Conservation (phyloP, 345 rosid genomes). For the Zanthoxylum bungeanum region DNA sequence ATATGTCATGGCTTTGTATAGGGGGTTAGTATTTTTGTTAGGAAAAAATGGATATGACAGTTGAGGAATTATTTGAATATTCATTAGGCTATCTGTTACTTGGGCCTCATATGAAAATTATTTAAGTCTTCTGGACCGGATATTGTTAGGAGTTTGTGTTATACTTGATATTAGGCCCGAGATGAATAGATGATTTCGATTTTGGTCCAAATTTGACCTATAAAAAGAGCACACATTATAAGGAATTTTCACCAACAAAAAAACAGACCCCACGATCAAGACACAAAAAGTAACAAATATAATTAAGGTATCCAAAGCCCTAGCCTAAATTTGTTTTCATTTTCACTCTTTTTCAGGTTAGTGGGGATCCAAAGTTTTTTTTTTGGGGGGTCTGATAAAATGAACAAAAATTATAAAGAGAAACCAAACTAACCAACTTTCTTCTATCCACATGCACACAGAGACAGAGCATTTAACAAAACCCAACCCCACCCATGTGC, state of each 20-base stretch:
- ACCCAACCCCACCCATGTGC: slow-evolving; percentile 24
- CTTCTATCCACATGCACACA: not conserved
- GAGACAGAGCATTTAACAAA: slow-evolving; percentile 1
- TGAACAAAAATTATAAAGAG: not conserved
- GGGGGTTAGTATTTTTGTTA: too few relatives aligned
- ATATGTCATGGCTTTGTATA: too few relatives aligned
- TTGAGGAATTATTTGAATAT: too few relatives aligned
- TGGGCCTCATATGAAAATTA: too few relatives aligned
- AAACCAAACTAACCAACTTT: too few relatives aligned
- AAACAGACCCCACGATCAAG: not conserved
- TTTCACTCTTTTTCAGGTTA: not conserved
- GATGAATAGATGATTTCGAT: too few relatives aligned
- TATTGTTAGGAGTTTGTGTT: too few relatives aligned
- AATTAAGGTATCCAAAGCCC: slow-evolving; percentile 7
- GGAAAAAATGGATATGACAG: too few relatives aligned
- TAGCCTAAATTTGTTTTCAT: not conserved
- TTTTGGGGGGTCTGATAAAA: not conserved
- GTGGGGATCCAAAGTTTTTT: slow-evolving; percentile 15
- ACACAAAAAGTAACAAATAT: not conserved
- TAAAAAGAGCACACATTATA: not conserved
- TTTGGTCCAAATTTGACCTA: too few relatives aligned
- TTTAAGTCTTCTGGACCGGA: too few relatives aligned
- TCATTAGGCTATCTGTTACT: too few relatives aligned
- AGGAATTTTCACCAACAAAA: not conserved
- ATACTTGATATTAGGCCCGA: too few relatives aligned